Evolutionary conservation across 2,329 filamentous ascomycete genomes (phyloP), one percentile per base, ranked within the genome.

Genomic region (Septoria linicola): DNA sequence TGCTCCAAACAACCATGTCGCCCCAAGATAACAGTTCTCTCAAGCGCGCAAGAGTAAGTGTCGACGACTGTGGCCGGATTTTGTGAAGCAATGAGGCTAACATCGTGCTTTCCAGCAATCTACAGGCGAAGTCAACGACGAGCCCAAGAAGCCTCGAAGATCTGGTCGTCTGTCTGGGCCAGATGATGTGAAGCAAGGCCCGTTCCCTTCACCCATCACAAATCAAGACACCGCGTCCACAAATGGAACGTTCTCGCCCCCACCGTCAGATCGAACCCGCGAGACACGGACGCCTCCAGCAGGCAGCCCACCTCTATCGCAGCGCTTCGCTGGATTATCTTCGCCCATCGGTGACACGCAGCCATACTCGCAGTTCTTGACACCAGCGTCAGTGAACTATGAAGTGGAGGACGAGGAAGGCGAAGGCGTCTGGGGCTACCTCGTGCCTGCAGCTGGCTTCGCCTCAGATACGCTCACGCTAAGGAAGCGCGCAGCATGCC

Each of bases 361-460:
- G 66, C 79, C 84, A 0, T 83, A 89, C 55, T 91, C 88, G 6
- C 93, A 99, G 72, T 88, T 87, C 64, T 73, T 88, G 31, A 84
- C 89, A 59, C 84, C 87, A 2, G 82, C 89, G 21, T 79, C 63
- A 7, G 60, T 92, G 40, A 84, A 84, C 8, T 88, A 91, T 57
- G 89, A 95, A 50, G 88, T 95, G 3, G 82, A 91, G 57, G 88
- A 96, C 66, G 90, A 96, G 72, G 82, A 80, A 51, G 80, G 81
- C 39, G 88, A 95, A 68, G 89, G 89, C 7, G 89, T 97, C 1
- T 99, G 93, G 93, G 95, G 95, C 10, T 99, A 97, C 65, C 76
- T 99, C 4, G 82, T 96, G 47, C 89, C 92, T 1, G 74, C 96
- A 19, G 85, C 92, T 65, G 66, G 67, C 19, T 51, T 55, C 11